Evolutionary conservation across 345 rosid species (phyloP).

Genomic region (Populus alba): DNA sequence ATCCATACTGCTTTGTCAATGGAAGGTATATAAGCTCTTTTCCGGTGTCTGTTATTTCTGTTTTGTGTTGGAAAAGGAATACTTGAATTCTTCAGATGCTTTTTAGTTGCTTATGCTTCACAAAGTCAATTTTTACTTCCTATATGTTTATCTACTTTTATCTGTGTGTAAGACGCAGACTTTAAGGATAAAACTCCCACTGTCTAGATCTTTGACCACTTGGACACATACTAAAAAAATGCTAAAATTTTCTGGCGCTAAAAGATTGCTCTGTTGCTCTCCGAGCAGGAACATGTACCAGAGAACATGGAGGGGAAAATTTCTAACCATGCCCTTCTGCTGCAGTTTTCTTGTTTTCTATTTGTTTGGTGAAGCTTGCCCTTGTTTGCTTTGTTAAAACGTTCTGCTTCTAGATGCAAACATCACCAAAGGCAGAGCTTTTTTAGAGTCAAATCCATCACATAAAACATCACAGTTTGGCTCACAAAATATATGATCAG

Average conservation of each 20-base stretch:
- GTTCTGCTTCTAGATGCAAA: background rate
- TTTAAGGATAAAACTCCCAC: background rate
- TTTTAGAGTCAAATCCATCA: background rate
- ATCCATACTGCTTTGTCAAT: conserved; percentile 73
- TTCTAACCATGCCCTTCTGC: background rate
- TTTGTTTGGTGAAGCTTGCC: background rate
- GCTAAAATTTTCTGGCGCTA: conserved; percentile 6
- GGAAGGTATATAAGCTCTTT: conserved; percentile 47
- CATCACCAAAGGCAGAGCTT: background rate
- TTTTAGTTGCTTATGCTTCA: background rate
- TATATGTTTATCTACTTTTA: background rate
- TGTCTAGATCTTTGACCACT: background rate
- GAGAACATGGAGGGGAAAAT: conserved; percentile 91
- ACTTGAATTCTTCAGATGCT: background rate
- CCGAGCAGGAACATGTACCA: conserved; percentile 84
- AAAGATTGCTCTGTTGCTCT: conserved; percentile 9
- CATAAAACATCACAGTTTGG: background rate
- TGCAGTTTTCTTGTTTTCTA: no score
- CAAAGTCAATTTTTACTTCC: background rate
- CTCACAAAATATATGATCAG: no score
- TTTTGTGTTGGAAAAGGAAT: background rate
- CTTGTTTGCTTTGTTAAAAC: background rate
- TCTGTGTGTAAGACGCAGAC: background rate
- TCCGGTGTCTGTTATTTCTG: background rate
- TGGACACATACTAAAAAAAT: background rate